Base-by-base conservation (phyloP, 352 stramenopile species). In the Nothophytophthora sp. region DNA sequence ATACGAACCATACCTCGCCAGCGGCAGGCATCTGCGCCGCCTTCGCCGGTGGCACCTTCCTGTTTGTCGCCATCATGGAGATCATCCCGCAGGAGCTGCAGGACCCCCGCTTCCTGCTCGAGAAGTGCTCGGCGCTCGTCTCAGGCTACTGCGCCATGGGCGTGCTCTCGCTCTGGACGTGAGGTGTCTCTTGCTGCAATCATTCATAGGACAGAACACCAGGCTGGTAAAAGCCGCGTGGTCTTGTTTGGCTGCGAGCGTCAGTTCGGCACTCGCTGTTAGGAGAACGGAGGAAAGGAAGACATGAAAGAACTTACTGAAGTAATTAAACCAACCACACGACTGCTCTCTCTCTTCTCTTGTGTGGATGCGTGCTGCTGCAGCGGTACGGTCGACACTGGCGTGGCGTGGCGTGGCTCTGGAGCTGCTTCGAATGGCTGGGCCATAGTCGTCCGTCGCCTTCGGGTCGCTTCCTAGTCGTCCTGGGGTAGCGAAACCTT, bases 61-160 rank as follows among this genome's bases (percentile, higher is more conserved):
- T 94, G 2, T 94, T 86, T 34, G 81, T 94, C 22, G 75, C 81
- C 6, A 74, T 82, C 20, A 88, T 90, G 76, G 83, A 94, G 50
- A 88, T 86, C 35, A 88, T 94, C 28, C 83, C 83, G 2, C 78
- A 90, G 50, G 81, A 94, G 51, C 70, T 94, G 12, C 68, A 85
- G 35, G 71, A 83, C 50, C 69, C 74, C 2, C 43, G 68, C 19
- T 62, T 71, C 16, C 66, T 90, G 20, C 2, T 70, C 0, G 43
- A 57, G 32, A 92, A 94, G 45, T 86, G 67, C 53, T 46, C 55
- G 18, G 78, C 76, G 39, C 52, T 94, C 16, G 49, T 90, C 18
- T 43, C 53, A 1, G 76, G 81, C 18, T 94, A 88, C 56, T 29
- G 56, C 7, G 41, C 63, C 42, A 92, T 94, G 80, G 69, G 70